Base-by-base conservation (phyloP, 1,284 basidiomycete genomes). In the Apiotrichum sp. region DNA sequence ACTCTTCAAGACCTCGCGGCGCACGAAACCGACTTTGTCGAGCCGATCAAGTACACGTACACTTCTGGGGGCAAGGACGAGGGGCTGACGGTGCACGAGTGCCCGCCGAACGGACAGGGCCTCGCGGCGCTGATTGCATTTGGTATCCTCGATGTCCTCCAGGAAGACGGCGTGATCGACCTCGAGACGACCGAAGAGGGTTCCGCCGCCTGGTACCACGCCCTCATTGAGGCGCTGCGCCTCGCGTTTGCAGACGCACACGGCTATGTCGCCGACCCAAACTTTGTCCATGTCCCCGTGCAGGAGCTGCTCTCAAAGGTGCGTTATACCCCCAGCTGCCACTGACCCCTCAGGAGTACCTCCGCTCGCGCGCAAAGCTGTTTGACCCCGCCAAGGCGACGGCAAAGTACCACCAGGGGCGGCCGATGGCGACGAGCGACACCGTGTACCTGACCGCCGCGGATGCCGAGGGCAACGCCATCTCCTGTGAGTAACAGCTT, bases 71-170 rank as follows among this genome's bases (percentile, higher is more conserved):
- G 59, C 44, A n/a, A 31, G 13, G 52, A 53, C 36, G 55, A 36
- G 40, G 45, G 16, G 83, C 79, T 11, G 79, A 80, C n/a, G 80
- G 87, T 88, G 58, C 68, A 80, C 50, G 69, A 73, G 36, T 95
- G 91, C 66, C 92, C 92, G 6, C 92, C 92, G 0, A 96, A 95
- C 70, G 92, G 93, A 13, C 93, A 97, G 83, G 93, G 89, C 75
- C 82, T 98, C n/a, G 92, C 91, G 1, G 90, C 93, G 0, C 81
- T 98, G 9, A 78, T 98, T 47, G 91, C 93, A 4, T 80, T 98
- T 7, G 95, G 93, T 1, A 89, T 97, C 51, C 78, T 97, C 35
- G 93, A 96, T 65, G 83, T 81, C 46, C 55, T 65, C 36, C 52
- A 58, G 10, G 60, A 62, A 34, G 60, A 63, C 41, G 57, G 59